phyloP scores from a whole-genome alignment of 1,284 basidiomycete genomes.

The Cutaneotrichosporon sp. region DNA sequence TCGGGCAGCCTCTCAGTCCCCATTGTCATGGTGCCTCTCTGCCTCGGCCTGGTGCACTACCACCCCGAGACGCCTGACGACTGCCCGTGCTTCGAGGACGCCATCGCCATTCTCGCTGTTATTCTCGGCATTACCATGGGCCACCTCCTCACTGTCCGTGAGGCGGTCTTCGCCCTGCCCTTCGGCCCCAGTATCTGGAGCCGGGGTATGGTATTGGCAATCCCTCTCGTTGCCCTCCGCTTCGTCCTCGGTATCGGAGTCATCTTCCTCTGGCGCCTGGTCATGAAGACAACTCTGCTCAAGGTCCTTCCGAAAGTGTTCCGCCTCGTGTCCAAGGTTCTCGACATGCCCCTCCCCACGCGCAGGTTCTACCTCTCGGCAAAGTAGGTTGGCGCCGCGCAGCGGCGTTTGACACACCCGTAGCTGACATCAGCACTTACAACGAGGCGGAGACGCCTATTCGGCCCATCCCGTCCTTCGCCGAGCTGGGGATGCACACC shows the following conservation, averaged over 20 bases:
- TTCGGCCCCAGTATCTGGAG: constrained; percentile 4
- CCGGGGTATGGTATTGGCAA: constrained; percentile 4
- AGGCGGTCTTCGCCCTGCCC: not conserved
- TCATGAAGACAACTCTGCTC: constrained; percentile 71
- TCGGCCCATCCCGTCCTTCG: constrained; percentile 73
- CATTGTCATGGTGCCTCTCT: constrained; percentile 58
- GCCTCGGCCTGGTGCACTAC: constrained; percentile 70
- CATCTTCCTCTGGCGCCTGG: constrained; percentile 79
- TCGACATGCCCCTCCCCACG: constrained; percentile 62
- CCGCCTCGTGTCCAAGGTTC: constrained; percentile 57
- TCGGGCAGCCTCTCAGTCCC: constrained; percentile 62
- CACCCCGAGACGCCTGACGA: constrained; percentile 93
- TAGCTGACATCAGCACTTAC: constrained; percentile 54
- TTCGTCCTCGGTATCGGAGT: constrained; percentile 44
- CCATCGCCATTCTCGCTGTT: constrained; percentile 85
- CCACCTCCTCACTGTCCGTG: constrained; percentile 55
- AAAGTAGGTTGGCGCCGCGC: constrained; percentile 52
- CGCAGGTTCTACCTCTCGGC: constrained; percentile 81
- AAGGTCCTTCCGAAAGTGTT: constrained; percentile 73
- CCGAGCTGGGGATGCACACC: constrained; percentile 57
- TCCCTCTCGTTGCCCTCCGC: constrained; percentile 52
- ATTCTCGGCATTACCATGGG: constrained; percentile 70
- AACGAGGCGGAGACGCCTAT: constrained; percentile 59
- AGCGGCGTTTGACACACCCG: no score
- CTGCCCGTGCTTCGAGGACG: constrained; percentile 97